Conservation (phyloP, 768 basidiomycete genomes). For the Rhodocollybia butyracea region DNA sequence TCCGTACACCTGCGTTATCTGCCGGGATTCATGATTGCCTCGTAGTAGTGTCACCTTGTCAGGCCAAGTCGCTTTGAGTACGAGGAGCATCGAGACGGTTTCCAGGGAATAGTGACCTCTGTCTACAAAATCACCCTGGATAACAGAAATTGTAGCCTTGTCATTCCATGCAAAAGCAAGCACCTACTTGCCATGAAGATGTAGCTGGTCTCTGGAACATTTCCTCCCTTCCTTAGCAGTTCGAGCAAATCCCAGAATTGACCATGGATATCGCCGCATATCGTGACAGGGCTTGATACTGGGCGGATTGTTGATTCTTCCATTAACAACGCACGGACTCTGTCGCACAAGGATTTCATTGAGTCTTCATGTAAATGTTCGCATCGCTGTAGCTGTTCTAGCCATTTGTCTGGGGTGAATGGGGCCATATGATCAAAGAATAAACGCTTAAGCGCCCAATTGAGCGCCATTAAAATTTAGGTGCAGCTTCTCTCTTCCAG, state of each 20-base stretch:
- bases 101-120: slow-evolving; percentile 95
- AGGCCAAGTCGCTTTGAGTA: slow-evolving; percentile 93
- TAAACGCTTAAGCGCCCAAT: not conserved
- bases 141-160: not conserved
- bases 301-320: slow-evolving; percentile 99
- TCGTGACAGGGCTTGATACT: slow-evolving; percentile 91
- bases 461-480: not conserved
- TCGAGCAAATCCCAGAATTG: slow-evolving; percentile 98
- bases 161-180: slow-evolving; percentile 15
- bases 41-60: slow-evolving; percentile 88
- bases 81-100: slow-evolving; percentile 86
- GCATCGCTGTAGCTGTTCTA: slow-evolving; percentile 83
- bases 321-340: slow-evolving; percentile 83
- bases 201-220: slow-evolving; percentile 85
- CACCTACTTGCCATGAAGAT: slow-evolving; percentile 89
- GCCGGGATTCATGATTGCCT: slow-evolving; percentile 95
- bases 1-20: slow-evolving; percentile 99
- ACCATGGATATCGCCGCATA: slow-evolving; percentile 95
- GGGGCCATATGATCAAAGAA: slow-evolving; percentile 21
- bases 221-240: slow-evolving; percentile 81
- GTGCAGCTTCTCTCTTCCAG: not conserved
- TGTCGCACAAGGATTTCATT: slow-evolving; percentile 91
- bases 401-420: slow-evolving; percentile 72
- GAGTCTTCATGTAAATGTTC: slow-evolving; percentile 86
- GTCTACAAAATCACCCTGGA: slow-evolving; percentile 95